phyloP scores from a whole-genome alignment of 2,329 filamentous ascomycete species.

The Sclerotinia spermophila region DNA sequence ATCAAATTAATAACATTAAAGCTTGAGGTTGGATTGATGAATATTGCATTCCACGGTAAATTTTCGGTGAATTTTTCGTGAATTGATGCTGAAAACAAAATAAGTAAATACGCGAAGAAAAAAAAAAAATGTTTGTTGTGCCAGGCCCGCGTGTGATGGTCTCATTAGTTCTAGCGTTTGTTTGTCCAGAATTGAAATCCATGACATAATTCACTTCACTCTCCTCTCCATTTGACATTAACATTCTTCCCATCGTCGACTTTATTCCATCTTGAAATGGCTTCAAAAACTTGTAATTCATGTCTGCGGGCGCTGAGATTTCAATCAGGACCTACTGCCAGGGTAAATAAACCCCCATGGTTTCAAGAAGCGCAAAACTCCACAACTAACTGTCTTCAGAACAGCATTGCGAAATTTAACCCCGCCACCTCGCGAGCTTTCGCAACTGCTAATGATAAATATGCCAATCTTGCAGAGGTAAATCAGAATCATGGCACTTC shows the following conservation, averaged over 20 bases:
- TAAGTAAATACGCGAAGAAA: neutral
- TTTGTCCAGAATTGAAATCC: neutral
- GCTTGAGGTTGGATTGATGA: neutral
- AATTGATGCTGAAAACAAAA: neutral
- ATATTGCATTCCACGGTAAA: neutral
- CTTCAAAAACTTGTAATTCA: slow-evolving; percentile 31
- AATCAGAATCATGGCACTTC: slow-evolving; percentile 26
- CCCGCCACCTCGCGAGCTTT: slow-evolving; percentile 25
- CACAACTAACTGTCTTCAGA: slow-evolving; percentile 20
- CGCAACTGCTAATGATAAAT: slow-evolving; percentile 30
- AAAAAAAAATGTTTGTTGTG: neutral
- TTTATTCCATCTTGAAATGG: slow-evolving; percentile 20
- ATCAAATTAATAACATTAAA: neutral
- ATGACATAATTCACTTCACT: neutral
- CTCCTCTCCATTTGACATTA: neutral
- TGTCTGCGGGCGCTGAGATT: slow-evolving; percentile 33
- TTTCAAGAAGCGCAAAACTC: neutral
- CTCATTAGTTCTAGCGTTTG: neutral
- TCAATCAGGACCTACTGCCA: slow-evolving; percentile 23
- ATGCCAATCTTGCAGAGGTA: slow-evolving; percentile 26
- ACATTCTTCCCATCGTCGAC: neutral
- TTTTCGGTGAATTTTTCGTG: neutral
- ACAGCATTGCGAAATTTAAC: slow-evolving; percentile 1
- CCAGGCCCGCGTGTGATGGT: no score
- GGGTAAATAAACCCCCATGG: slow-evolving; percentile 19